These are phyloP conservation scores for Penicillium rolfsii DNA, from an alignment of 2,329 filamentous ascomycete genomes.

Conservation along the genomic window DNA sequence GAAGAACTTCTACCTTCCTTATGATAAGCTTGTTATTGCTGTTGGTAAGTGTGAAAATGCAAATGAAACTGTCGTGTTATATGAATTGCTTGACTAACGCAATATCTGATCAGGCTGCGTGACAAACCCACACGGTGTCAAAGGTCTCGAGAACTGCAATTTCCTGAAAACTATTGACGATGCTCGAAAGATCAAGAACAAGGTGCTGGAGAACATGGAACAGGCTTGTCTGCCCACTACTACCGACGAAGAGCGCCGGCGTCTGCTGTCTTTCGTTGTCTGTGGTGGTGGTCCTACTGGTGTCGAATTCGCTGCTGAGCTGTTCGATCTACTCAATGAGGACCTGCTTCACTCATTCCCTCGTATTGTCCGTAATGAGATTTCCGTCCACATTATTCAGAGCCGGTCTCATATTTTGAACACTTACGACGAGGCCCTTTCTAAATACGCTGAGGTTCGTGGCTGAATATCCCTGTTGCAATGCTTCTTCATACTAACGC, in stretches of 20 bases:
- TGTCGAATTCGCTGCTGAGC: slow-evolving; percentile 94
- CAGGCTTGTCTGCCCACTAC: slow-evolving; percentile 91
- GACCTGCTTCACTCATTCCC: slow-evolving; percentile 85
- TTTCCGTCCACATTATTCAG: slow-evolving; percentile 96
- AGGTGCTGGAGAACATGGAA: slow-evolving; percentile 87
- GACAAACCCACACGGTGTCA: slow-evolving; percentile 94
- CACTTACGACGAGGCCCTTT: slow-evolving; percentile 95
- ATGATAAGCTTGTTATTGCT: slow-evolving; percentile 92
- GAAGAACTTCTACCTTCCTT: slow-evolving; percentile 86
- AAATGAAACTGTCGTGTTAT: neutral
- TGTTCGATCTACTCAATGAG: slow-evolving; percentile 95
- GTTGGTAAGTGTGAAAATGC: slow-evolving; percentile 60
- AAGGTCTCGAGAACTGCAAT: slow-evolving; percentile 88
- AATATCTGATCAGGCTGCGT: slow-evolving; percentile 62
- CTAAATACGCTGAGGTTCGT: slow-evolving; percentile 77
- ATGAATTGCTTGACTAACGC: slow-evolving; percentile 10
- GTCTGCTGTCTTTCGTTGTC: slow-evolving; percentile 92
- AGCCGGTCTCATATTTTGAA: slow-evolving; percentile 94
- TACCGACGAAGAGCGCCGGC: slow-evolving; percentile 79
- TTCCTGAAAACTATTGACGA: slow-evolving; percentile 96
- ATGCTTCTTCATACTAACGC: slow-evolving; percentile 10
- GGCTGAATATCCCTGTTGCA: neutral
- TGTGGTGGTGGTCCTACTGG: slow-evolving; percentile 94
- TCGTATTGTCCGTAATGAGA: slow-evolving; percentile 89
- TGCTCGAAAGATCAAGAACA: slow-evolving; percentile 84